These are phyloP conservation scores for Entophlyctis luteolus DNA, from an alignment of 192 early-diverging fungal species.

Conservation along the genomic window DNA sequence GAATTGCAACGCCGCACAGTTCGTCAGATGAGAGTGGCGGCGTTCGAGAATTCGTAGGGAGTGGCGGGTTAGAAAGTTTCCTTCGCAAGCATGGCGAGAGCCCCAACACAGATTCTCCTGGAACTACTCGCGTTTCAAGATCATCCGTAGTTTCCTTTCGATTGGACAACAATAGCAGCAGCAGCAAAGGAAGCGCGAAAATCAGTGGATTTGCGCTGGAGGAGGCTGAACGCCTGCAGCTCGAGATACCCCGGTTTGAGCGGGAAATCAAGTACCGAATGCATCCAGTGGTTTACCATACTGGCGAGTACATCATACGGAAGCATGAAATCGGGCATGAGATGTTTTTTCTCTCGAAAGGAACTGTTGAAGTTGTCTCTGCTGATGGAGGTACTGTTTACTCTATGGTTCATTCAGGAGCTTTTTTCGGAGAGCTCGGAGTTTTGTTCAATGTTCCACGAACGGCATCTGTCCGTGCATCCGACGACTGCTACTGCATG, in stretches of 20 bases:
- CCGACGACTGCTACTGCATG: constrained; percentile 34
- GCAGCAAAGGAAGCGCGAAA: too few species aligned
- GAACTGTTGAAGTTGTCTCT: constrained; percentile 44
- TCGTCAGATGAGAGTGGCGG: too few species aligned
- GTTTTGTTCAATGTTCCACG: constrained; percentile 48
- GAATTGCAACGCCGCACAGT: too few species aligned
- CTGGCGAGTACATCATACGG: constrained; percentile 33
- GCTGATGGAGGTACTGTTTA: constrained; percentile 37
- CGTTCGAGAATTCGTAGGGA: too few species aligned
- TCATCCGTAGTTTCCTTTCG: too few species aligned
- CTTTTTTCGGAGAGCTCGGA: constrained; percentile 49
- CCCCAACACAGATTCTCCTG: too few species aligned
- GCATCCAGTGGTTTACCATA: constrained; percentile 30
- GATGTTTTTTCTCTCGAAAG: constrained; percentile 46
- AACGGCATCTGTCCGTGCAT: constrained; percentile 44
- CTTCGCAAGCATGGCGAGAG: too few species aligned
- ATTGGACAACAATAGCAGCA: too few species aligned
- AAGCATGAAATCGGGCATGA: constrained; percentile 44
- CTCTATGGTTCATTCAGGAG: constrained; percentile 36
- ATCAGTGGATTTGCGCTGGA: too few species aligned
- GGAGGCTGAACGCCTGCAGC: constrained; percentile 11
- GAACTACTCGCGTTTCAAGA: too few species aligned
- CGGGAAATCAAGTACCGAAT: constrained; percentile 33
- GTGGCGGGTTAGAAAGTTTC: too few species aligned
- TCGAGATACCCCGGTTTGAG: constrained; percentile 41